Evolutionary conservation across 331 rosid genomes (phyloP).

Genomic region (Malus hybrid): DNA sequence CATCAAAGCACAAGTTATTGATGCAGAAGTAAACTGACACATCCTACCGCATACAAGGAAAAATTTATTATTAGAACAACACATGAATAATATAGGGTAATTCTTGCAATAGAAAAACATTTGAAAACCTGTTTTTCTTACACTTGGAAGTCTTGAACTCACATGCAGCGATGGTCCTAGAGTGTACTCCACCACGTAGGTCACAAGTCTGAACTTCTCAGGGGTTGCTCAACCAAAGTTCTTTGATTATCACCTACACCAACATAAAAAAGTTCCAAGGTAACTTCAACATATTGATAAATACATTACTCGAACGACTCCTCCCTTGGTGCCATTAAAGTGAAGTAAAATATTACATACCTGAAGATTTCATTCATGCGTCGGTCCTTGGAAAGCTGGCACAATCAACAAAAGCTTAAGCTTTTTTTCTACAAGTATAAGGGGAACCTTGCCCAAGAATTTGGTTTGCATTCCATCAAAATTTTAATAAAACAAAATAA

Average conservation of each 20-base stretch:
- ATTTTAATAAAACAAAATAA: constrained; percentile 15
- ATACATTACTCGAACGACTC: not conserved
- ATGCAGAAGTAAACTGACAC: not conserved
- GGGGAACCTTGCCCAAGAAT: constrained; percentile 20
- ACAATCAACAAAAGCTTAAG: constrained; percentile 4
- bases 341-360: constrained; percentile 10
- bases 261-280: not conserved
- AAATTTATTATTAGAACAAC: not conserved
- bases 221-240: not conserved
- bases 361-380: constrained; percentile 5
- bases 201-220: constrained; percentile 13
- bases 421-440: not conserved
- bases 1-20: not conserved
- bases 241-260: constrained; percentile 14
- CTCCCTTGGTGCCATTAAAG: constrained; percentile 1
- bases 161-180: constrained; percentile 4
- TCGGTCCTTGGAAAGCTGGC: constrained; percentile 1
- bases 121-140: not conserved
- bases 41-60: not conserved
- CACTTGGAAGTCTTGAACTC: not conserved
- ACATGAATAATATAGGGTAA: not conserved
- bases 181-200: not conserved
- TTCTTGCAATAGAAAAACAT: not conserved
- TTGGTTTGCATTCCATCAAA: constrained; percentile 35
- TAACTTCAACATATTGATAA: not conserved